phyloP scores from a whole-genome alignment of 2,329 filamentous ascomycete genomes.

The Colletotrichum viniferum region DNA sequence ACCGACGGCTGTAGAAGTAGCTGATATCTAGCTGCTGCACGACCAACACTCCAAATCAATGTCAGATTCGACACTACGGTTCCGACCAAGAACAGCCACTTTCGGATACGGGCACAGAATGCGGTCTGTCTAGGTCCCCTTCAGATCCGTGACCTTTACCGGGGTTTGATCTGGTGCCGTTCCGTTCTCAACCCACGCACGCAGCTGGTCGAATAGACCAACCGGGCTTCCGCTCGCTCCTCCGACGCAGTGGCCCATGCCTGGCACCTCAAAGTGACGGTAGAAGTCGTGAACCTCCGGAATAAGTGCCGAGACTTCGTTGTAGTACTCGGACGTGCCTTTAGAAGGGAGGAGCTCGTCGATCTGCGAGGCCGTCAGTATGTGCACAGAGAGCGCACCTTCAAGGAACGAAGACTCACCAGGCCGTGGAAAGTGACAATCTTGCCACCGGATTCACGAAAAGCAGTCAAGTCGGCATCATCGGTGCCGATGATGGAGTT shows the following conservation, averaged over 20 bases:
- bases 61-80: not conserved
- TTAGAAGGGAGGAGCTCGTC: constrained; percentile 39
- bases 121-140: constrained; percentile 22
- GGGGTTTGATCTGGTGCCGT: constrained; percentile 6
- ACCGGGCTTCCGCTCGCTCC: constrained; percentile 9
- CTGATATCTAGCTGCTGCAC: not conserved
- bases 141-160: not conserved
- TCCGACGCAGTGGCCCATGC: constrained; percentile 11
- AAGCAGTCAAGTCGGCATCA: constrained; percentile 32
- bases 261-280: constrained; percentile 11
- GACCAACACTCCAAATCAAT: not conserved
- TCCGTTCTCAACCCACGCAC: constrained; percentile 23
- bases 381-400: not conserved
- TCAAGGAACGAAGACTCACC: not conserved
- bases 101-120: constrained; percentile 39
- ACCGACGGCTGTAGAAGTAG: not conserved
- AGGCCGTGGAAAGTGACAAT: constrained; percentile 46
- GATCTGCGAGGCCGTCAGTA: constrained; percentile 3
- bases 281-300: not conserved
- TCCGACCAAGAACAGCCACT: constrained; percentile 27
- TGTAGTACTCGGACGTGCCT: constrained; percentile 33
- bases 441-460: constrained; percentile 40
- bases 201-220: constrained; percentile 8
- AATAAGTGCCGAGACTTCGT: not conserved
- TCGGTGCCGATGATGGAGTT: constrained; percentile 29